These are phyloP conservation scores for Chlamydomonas incerta DNA, from an alignment of 139 green algal genomes.

Conservation along the genomic window DNA sequence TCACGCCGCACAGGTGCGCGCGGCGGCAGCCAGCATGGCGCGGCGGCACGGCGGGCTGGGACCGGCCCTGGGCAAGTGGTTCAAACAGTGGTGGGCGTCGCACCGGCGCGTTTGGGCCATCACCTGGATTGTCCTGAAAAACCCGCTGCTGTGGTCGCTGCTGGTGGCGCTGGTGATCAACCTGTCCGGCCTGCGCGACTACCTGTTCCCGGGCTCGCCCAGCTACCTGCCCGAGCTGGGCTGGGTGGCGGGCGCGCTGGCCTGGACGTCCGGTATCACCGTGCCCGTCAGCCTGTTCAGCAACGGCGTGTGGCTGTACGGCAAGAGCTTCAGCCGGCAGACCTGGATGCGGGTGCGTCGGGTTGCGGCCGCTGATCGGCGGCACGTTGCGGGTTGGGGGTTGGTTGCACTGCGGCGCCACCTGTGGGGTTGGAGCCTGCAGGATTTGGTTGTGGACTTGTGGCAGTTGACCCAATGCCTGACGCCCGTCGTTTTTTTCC, in stretches of 20 bases:
- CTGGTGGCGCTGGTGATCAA: slow-evolving; percentile 44
- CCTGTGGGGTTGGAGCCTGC: too few species aligned
- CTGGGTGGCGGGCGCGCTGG: slow-evolving; percentile 30
- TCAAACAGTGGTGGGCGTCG: not conserved
- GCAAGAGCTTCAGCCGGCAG: slow-evolving; percentile 11
- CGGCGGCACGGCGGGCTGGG: slow-evolving; percentile 14
- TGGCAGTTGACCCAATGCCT: too few species aligned
- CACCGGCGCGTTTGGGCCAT: not conserved
- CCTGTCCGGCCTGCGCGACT: slow-evolving; percentile 21
- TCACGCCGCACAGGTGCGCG: not conserved
- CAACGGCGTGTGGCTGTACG: slow-evolving; percentile 47
- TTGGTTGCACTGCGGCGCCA: too few species aligned
- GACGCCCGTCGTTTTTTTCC: too few species aligned
- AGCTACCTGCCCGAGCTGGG: slow-evolving; percentile 36
- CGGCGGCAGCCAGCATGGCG: not conserved
- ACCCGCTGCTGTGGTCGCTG: slow-evolving; percentile 56
- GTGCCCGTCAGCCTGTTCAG: slow-evolving; percentile 49
- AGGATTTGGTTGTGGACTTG: too few species aligned
- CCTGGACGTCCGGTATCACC: slow-evolving; percentile 24
- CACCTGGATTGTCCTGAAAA: slow-evolving; percentile 30
- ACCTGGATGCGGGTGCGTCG: not conserved
- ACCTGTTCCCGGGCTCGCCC: not conserved
- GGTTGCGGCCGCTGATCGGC: not conserved
- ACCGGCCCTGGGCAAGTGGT: not conserved
- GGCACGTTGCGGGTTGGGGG: too few species aligned